Conservation (phyloP, 129 eudicot genomes). For the Centella asiatica region DNA sequence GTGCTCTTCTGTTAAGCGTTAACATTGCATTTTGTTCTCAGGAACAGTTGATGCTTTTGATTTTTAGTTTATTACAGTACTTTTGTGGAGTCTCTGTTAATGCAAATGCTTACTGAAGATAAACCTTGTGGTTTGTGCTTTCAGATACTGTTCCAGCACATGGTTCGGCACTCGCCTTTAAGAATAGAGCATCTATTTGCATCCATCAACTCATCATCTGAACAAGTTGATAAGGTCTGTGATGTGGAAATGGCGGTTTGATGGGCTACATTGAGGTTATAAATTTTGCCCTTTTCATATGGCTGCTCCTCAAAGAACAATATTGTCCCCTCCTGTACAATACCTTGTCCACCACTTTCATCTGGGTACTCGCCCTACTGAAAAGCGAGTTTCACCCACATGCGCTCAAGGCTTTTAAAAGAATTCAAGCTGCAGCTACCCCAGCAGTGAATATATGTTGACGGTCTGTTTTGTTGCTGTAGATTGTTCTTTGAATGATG, state of each 20-base stretch:
- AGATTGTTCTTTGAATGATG: too few relatives aligned
- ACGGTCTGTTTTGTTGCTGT: too few relatives aligned
- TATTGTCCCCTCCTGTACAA: too few relatives aligned
- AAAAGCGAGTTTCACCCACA: too few relatives aligned
- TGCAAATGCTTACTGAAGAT: background rate
- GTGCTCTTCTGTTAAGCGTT: background rate
- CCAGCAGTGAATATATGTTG: too few relatives aligned
- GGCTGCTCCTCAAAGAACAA: too few relatives aligned
- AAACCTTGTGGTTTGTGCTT: background rate
- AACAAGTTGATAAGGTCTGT: conserved; percentile 22
- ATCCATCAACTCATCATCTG: conserved; percentile 38
- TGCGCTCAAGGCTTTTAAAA: too few relatives aligned
- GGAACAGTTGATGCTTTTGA: background rate
- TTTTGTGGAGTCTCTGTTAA: background rate
- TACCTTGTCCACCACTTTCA: too few relatives aligned
- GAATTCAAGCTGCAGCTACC: too few relatives aligned
- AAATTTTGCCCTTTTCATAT: too few relatives aligned
- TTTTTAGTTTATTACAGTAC: background rate
- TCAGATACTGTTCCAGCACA: conserved; percentile 82
- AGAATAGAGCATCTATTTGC: conserved; percentile 63
- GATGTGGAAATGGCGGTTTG: conserved; percentile 72
- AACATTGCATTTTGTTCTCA: background rate
- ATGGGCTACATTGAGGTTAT: too few relatives aligned
- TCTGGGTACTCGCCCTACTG: too few relatives aligned
- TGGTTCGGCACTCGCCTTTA: conserved; percentile 80